Evolutionary conservation across 768 basidiomycete genomes (phyloP).

Genomic region (Auriscalpium microsporum): DNA sequence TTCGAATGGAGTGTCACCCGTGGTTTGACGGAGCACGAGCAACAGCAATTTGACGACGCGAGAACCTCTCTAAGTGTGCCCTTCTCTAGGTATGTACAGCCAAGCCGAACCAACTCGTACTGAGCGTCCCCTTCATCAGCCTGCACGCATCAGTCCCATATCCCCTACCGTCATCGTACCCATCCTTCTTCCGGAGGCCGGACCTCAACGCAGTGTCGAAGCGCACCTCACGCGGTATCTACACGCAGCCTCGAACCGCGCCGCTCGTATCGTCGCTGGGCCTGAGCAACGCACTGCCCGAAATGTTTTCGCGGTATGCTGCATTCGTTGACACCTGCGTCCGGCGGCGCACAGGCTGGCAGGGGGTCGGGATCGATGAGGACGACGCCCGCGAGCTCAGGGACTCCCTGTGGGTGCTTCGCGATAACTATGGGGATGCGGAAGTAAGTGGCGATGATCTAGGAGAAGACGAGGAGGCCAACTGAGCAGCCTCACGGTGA

Average conservation of each 20-base stretch:
- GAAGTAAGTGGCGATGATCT: neutral
- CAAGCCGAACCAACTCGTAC: neutral
- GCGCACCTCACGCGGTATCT: conserved; percentile 7
- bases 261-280: conserved; percentile 26
- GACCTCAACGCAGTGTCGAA: conserved; percentile 4
- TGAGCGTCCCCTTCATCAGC: conserved; percentile 1
- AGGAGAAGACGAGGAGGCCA: conserved; percentile 7
- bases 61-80: conserved; percentile 22
- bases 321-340: conserved; percentile 37
- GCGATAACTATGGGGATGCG: conserved; percentile 10
- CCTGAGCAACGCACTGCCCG: conserved; percentile 30
- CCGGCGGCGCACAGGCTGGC: conserved; percentile 8
- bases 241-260: neutral
- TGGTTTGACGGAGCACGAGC: conserved; percentile 39
- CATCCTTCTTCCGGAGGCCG: conserved; percentile 30
- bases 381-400: conserved; percentile 10
- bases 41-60: conserved; percentile 34
- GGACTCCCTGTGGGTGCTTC: conserved; percentile 10
- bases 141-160: conserved; percentile 45
- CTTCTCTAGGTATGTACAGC: conserved; percentile 29
- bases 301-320: conserved; percentile 45
- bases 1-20: conserved; percentile 48
- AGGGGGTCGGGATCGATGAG: conserved; percentile 4
- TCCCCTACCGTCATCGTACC: conserved; percentile 55
- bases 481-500: neutral